Evolutionary conservation across 495 filamentous ascomycete species (phyloP).

Genomic region (Friedmanniomyces simplex): DNA sequence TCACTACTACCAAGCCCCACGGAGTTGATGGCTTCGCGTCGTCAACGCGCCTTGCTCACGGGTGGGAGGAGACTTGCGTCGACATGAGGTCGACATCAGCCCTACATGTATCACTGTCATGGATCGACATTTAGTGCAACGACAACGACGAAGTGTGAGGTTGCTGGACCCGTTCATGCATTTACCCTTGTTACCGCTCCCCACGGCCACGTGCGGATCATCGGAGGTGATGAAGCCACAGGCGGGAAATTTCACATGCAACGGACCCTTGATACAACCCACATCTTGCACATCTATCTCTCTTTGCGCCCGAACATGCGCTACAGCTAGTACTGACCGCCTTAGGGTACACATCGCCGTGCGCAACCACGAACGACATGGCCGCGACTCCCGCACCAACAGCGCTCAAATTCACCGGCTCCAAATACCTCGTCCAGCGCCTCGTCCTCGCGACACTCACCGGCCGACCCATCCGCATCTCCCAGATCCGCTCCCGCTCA

Average conservation of each 20-base stretch:
- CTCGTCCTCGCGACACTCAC: constrained; percentile 86
- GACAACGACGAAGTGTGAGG: too few species aligned
- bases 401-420: constrained; percentile 63
- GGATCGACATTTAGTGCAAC: not conserved
- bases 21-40: too few species aligned
- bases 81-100: not conserved
- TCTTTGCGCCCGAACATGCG: not conserved
- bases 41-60: not conserved
- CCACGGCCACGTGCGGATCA: not conserved
- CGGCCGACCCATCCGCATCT: constrained; percentile 79
- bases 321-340: too few species aligned
- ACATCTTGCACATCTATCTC: too few species aligned
- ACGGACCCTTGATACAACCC: not conserved
- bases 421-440: constrained; percentile 70
- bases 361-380: not conserved
- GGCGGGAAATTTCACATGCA: not conserved
- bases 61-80: not conserved
- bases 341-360: not conserved
- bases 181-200: not conserved
- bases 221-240: not conserved
- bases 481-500: constrained; percentile 80
- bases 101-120: not conserved
- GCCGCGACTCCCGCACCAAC: constrained; percentile 21
- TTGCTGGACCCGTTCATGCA: not conserved
- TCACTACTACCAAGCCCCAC: too few species aligned